Evolutionary conservation across 2,329 filamentous ascomycete genomes (phyloP), one percentile per base, ranked within the genome.

Genomic region (Ciborinia camelliae): DNA sequence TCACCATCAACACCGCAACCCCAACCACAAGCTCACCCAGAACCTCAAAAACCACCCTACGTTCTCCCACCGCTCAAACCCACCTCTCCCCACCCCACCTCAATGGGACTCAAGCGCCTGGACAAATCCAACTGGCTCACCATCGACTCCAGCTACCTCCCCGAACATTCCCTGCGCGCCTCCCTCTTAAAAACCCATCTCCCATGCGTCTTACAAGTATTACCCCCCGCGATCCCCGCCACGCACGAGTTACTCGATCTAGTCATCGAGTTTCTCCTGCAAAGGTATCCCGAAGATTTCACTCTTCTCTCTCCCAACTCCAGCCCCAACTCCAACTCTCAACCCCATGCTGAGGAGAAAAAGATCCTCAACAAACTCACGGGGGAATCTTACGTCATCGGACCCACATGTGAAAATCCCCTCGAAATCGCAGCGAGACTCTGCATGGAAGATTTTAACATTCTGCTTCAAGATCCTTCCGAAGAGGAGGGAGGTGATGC

Each of bases 381-480:
- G 0, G 73, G 74, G 15, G 81, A 83, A 59, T 75, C 73, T 20
- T 82, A 80, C 66, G 67, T 71, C 0, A 73, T 82, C 41, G 75
- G 75, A 1, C 72, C 70, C 4, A 69, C 73, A 37, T 72, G 73
- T 35, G 70, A 75, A 8, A 76, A 80, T 55, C 80, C 82, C 1
- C 72, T 84, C n/a, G 82, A 83, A 65, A 73, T 80, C 18, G 80
- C 79, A 12, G 81, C 81, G 0, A 75, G 81, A 55, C 72, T 84
- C 23, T 78, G 79, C 1, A 80, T 80, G 78, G 82, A 84, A 70
- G 82, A 84, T 66, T 77, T 84, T 64, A 82, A 78, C 58, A 75
- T 85, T 45, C 68, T 84, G 45, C 74, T 79, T 65, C 77, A 77
- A 67, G 70, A 76, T 55, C 76, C 75, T 41, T 20, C 28, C 2